A percentile compares a stretch with the other conserved stretches of the same genome.
Conservation (phyloP, 2,329 filamentous ascomycete species). For the Iodosphaeria phyllophila region DNA sequence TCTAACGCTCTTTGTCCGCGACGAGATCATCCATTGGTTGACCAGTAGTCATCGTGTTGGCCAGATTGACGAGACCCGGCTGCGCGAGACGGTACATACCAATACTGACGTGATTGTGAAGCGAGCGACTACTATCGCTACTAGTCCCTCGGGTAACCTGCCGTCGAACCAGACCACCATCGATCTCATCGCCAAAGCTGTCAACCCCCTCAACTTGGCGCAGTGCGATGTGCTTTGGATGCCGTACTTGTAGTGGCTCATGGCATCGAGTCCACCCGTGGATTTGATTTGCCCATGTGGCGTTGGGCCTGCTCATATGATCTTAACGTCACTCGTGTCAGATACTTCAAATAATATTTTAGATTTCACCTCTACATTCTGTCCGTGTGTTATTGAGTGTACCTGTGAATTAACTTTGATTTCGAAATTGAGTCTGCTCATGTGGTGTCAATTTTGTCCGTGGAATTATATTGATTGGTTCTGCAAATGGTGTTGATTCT, state of each 20-base stretch:
- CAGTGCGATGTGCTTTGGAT: constrained; percentile 92
- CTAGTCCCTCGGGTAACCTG: constrained; percentile 58
- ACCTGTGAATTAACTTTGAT: too few relatives aligned
- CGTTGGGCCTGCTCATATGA: too few relatives aligned
- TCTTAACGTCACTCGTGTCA: too few relatives aligned
- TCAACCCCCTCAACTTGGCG: constrained; percentile 77
- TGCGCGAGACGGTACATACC: constrained; percentile 61
- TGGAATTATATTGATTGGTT: too few relatives aligned
- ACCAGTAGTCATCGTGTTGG: constrained; percentile 52
- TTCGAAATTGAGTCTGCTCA: too few relatives aligned
- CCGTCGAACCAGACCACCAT: constrained; percentile 96
- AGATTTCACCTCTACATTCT: too few relatives aligned
- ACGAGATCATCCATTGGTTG: constrained; percentile 97
- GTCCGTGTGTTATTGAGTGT: too few relatives aligned
- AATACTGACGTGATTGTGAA: constrained; percentile 90
- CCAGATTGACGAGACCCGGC: constrained; percentile 43
- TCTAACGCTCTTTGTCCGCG: constrained; percentile 81
- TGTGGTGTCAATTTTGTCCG: too few relatives aligned
- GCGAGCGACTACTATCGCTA: constrained; percentile 68
- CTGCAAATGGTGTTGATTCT: too few relatives aligned
- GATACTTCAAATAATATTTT: too few relatives aligned
- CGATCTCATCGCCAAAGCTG: constrained; percentile 79
- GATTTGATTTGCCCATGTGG: too few relatives aligned
- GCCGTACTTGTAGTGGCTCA: constrained; percentile 56
- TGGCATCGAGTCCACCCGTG: too few relatives aligned